Conservation (phyloP, 176 grass and related monocot genomes). For the Elymus sibiricus region DNA sequence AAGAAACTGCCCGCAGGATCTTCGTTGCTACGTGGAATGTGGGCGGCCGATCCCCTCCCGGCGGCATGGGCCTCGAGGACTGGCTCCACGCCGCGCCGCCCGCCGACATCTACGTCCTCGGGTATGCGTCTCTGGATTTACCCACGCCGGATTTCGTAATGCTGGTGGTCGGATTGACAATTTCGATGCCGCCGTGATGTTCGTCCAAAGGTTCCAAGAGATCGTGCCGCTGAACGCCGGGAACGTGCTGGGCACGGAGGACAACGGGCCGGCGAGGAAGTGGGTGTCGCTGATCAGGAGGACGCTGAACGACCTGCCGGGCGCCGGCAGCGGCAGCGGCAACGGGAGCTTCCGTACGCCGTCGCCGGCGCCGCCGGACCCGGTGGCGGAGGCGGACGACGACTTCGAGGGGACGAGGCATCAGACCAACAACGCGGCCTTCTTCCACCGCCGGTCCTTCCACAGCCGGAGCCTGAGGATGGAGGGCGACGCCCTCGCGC, state of each 20-base stretch:
- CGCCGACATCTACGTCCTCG: slow-evolving; percentile 92
- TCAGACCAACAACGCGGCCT: slow-evolving; percentile 35
- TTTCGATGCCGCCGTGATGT: not conserved
- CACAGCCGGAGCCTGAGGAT: slow-evolving; percentile 89
- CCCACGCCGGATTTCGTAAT: not conserved
- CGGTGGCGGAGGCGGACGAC: slow-evolving; percentile 75
- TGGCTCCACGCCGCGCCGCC: slow-evolving; percentile 96
- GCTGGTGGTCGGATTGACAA: not conserved
- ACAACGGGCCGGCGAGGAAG: slow-evolving; percentile 90
- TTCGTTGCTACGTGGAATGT: slow-evolving; percentile 99
- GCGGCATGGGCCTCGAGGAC: slow-evolving; percentile 85
- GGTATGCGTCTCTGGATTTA: slow-evolving; percentile 33
- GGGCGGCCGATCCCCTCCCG: slow-evolving; percentile 79
- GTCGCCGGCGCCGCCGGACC: slow-evolving; percentile 68
- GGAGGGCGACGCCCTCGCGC: slow-evolving; percentile 67
- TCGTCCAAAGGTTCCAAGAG: slow-evolving; percentile 82
- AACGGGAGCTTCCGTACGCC: slow-evolving; percentile 82
- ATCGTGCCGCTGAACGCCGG: slow-evolving; percentile 94
- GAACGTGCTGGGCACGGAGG: slow-evolving; percentile 97
- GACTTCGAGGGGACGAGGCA: slow-evolving; percentile 80
- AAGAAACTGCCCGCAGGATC: slow-evolving; percentile 44
- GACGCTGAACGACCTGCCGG: slow-evolving; percentile 83
- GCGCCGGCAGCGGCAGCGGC: slow-evolving; percentile 36
- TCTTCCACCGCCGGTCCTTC: slow-evolving; percentile 86
- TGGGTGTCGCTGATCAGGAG: slow-evolving; percentile 86